These are phyloP conservation scores for Lagenidium giganteum DNA, from an alignment of 352 stramenopile genomes.

Conservation along the genomic window DNA sequence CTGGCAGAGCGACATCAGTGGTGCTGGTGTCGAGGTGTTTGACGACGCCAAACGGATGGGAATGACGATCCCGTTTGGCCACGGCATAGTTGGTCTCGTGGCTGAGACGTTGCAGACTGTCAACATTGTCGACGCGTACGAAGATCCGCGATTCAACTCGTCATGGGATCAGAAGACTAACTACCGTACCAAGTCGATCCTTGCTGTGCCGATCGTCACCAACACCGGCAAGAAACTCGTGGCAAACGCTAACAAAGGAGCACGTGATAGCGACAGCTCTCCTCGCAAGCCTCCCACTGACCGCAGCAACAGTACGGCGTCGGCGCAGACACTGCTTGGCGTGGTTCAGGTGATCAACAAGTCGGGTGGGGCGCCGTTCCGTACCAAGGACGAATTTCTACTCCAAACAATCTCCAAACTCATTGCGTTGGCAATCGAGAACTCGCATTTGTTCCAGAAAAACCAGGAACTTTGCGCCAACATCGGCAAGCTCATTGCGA, in stretches of 20 bases:
- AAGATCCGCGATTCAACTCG: conserved; percentile 70
- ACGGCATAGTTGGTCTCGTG: conserved; percentile 68
- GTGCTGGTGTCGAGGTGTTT: conserved; percentile 48
- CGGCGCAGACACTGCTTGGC: conserved; percentile 39
- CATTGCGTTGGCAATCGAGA: conserved; percentile 74
- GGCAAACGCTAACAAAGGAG: no score
- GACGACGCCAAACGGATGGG: conserved; percentile 26
- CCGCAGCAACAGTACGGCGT: neutral
- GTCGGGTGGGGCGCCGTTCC: conserved; percentile 65
- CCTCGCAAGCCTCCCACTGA: no score
- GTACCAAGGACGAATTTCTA: conserved; percentile 74
- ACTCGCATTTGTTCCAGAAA: conserved; percentile 77
- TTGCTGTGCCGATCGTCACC: conserved; percentile 66
- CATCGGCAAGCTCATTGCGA: conserved; percentile 53
- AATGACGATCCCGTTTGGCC: conserved; percentile 68
- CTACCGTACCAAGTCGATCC: conserved; percentile 78
- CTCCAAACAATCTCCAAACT: conserved; percentile 71
- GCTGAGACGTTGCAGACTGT: conserved; percentile 56
- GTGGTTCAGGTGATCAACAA: conserved; percentile 85
- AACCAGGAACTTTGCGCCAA: conserved; percentile 65
- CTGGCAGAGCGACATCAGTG: conserved; percentile 71
- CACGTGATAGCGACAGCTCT: neutral
- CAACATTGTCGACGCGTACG: conserved; percentile 73
- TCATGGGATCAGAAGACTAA: conserved; percentile 79
- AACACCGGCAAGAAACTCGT: conserved; percentile 20